Base-by-base conservation (phyloP, 305 asterid genomes). In the Andrographis paniculata region DNA sequence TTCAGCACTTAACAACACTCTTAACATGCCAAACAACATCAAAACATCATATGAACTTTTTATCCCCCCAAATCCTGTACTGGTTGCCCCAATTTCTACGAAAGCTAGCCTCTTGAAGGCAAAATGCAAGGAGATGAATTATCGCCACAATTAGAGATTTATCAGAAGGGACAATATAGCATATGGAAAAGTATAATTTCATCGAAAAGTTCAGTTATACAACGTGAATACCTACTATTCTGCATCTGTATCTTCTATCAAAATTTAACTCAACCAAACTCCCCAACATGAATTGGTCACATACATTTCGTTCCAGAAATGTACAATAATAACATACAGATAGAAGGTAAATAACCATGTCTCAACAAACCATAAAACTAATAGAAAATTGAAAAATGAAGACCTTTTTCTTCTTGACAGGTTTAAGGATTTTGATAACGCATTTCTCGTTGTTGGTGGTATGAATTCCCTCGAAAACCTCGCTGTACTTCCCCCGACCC, bases 351-450 rank as follows among this genome's bases (percentile, higher is more conserved):
- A 40, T 15, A 24, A 24, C 41, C 24, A 14, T 27, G 38, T 14
- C 9, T 16, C 38, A 24, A 1, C 2, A 9, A 51, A 42, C 33
- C 42, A 42, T 17, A 15, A 43, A 62, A 18, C 27, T 16, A 35
- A 45, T 17, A 39, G 21, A 38, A 16, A 6, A 23, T 17, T 11
- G 9, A 19, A 51, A 60, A 41, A 18, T 2, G 3, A 33, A 51
- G 3, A 80, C 95, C 93, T 82, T 82, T 49, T 89, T 89, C 82
- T 82, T 80, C 80, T 86, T 89, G 42, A 86, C 95, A 19, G 93
- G 94, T 50, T 82, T 80, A 44, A 82, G 92, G 49, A 82, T 83
- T 59, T 89, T 80, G 71, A 89, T 80, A 36, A 86, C 35, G 66
- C 98, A 80, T 49, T 86, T 86, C 64, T 76, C 94, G 41, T 75